These are phyloP conservation scores for Cochlearia excelsa DNA, from an alignment of 345 rosid genomes.

Conservation along the genomic window DNA sequence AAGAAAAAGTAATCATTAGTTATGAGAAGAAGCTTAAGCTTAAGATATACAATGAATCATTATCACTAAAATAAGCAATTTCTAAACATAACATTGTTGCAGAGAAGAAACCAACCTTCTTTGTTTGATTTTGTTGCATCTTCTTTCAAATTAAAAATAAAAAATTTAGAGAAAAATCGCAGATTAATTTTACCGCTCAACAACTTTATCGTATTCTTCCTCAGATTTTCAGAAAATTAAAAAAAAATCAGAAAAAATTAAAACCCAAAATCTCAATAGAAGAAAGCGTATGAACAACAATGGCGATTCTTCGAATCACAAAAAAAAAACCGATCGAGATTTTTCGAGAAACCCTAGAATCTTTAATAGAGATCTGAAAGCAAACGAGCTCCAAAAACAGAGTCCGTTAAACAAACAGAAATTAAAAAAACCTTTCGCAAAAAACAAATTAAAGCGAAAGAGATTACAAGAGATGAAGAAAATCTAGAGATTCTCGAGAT, in stretches of 20 bases:
- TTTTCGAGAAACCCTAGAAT: conserved; percentile 24
- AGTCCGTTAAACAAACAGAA: not conserved
- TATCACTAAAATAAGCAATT: not conserved
- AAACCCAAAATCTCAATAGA: not conserved
- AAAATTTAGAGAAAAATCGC: not conserved
- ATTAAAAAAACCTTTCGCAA: too few species aligned
- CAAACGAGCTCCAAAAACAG: not conserved
- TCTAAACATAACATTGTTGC: not conserved
- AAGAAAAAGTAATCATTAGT: too few species aligned
- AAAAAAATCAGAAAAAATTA: conserved; percentile 25
- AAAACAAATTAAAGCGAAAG: not conserved
- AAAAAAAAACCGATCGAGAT: conserved; percentile 23
- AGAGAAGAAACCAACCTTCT: conserved; percentile 34
- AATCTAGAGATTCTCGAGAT: conserved; percentile 32
- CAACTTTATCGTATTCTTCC: conserved; percentile 19
- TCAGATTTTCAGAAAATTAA: not conserved
- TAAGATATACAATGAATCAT: too few species aligned
- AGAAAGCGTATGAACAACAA: conserved; percentile 11
- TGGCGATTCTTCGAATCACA: conserved; percentile 26
- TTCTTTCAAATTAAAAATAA: conserved; percentile 22
- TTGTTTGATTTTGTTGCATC: conserved; percentile 47
- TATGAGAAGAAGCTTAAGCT: too few species aligned
- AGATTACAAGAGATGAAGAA: conserved; percentile 7
- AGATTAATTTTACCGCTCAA: conserved; percentile 8
- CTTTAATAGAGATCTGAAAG: not conserved